These are phyloP conservation scores for Tagetes erecta DNA, from an alignment of 129 eudicot species.

Conservation along the genomic window DNA sequence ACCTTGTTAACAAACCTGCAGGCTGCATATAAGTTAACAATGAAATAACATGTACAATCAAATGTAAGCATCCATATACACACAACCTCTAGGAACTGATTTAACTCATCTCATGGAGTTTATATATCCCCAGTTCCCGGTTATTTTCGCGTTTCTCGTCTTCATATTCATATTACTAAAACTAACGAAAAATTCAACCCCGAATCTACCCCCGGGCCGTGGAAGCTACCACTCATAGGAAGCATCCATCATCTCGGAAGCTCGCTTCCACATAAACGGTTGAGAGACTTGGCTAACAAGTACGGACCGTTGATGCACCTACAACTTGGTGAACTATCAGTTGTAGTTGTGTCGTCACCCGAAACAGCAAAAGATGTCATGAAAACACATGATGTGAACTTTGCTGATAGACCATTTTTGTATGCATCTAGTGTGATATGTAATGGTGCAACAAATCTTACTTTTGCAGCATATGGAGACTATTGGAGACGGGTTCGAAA, in stretches of 20 bases:
- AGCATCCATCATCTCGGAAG: slow-evolving; percentile 42
- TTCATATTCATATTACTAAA: slow-evolving; percentile 23
- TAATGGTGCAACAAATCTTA: slow-evolving; percentile 29
- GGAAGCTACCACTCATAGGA: slow-evolving; percentile 43
- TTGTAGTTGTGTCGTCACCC: slow-evolving; percentile 38
- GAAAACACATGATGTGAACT: slow-evolving; percentile 35
- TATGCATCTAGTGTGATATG: slow-evolving; percentile 27
- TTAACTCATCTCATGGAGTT: slow-evolving; percentile 26
- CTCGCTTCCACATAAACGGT: slow-evolving; percentile 36
- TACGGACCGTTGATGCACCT: slow-evolving; percentile 43
- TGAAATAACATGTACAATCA: slow-evolving; percentile 1
- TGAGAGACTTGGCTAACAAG: slow-evolving; percentile 28
- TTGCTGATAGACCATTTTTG: slow-evolving; percentile 32
- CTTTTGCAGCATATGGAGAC: slow-evolving; percentile 37
- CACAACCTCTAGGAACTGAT: slow-evolving; percentile 13
- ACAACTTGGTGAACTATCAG: slow-evolving; percentile 28
- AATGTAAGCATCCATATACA: slow-evolving; percentile 7
- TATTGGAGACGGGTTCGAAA: slow-evolving; percentile 40
- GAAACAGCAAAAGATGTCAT: slow-evolving; percentile 32
- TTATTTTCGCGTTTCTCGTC: slow-evolving; percentile 26
- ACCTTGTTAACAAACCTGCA: neutral
- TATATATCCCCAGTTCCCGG: neutral
- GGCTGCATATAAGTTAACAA: neutral
- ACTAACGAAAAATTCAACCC: slow-evolving; percentile 10
- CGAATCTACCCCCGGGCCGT: slow-evolving; percentile 41